Evolutionary conservation across 2,329 filamentous ascomycete genomes (phyloP).

Genomic region (Aureobasidium melanogenum): DNA sequence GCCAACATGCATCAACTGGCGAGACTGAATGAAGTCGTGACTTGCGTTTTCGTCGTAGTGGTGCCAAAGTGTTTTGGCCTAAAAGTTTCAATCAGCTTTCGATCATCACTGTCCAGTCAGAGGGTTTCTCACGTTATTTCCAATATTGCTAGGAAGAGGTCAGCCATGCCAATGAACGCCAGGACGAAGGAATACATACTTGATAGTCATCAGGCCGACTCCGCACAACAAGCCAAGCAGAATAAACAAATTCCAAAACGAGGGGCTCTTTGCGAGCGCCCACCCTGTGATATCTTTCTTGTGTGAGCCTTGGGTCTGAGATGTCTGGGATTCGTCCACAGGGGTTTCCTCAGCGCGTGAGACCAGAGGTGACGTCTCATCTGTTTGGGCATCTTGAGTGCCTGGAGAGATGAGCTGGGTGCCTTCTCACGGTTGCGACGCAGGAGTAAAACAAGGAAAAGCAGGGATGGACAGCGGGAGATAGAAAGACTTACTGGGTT

Average conservation of each 20-base stretch:
- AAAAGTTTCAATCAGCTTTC: not conserved
- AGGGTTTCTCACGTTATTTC: conserved; percentile 50
- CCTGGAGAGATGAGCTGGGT: conserved; percentile 13
- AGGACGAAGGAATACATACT: conserved; percentile 51
- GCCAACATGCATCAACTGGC: conserved; percentile 86
- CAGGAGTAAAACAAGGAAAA: not conserved
- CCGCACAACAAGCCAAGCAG: conserved; percentile 88
- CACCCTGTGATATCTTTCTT: conserved; percentile 86
- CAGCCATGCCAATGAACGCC: conserved; percentile 19
- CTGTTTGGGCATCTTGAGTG: conserved; percentile 33
- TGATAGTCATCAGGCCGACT: conserved; percentile 97
- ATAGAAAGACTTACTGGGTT: conserved; percentile 53
- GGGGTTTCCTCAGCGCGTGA: conserved; percentile 48
- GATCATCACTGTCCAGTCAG: too few species aligned
- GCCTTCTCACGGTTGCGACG: not conserved
- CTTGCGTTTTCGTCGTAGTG: conserved; percentile 67
- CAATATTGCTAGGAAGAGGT: conserved; percentile 65
- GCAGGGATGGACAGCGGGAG: not conserved
- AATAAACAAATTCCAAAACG: conserved; percentile 87
- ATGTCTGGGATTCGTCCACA: conserved; percentile 40
- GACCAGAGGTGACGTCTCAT: conserved; percentile 76
- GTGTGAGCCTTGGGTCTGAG: conserved; percentile 61
- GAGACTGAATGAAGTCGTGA: conserved; percentile 65
- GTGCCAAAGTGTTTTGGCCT: conserved; percentile 71
- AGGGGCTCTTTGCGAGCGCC: conserved; percentile 57